Conservation (phyloP, 2,329 filamentous ascomycete genomes). For the Ophiostoma ulmi region DNA sequence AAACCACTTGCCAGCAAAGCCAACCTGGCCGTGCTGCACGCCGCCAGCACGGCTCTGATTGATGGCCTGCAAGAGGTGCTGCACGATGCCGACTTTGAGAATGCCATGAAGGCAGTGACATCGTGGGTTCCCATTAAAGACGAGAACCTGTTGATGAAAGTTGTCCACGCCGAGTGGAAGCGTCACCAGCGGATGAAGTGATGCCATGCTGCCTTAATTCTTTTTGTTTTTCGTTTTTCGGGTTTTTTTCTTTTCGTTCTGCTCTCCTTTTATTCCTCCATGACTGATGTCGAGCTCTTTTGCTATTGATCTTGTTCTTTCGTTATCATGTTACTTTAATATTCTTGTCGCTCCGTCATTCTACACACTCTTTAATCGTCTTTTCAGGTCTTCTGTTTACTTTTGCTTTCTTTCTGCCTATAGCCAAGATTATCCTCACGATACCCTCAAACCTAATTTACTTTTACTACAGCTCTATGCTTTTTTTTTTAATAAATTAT, state of each 20-base stretch:
- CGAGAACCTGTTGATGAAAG: conserved; percentile 86
- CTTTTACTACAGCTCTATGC: neutral
- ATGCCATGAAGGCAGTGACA: conserved; percentile 94
- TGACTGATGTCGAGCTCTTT: conserved; percentile 8
- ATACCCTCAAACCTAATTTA: conserved; percentile 1
- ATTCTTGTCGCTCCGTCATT: neutral
- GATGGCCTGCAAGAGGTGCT: conserved; percentile 85
- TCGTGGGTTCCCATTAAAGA: conserved; percentile 92
- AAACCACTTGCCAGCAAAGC: conserved; percentile 46
- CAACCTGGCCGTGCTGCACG: conserved; percentile 76
- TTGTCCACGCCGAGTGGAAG: conserved; percentile 84
- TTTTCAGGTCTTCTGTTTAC: neutral
- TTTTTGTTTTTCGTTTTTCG: neutral
- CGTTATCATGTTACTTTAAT: neutral
- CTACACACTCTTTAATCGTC: neutral
- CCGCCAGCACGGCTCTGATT: conserved; percentile 81
- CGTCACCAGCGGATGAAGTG: conserved; percentile 39
- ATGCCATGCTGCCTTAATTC: neutral
- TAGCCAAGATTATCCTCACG: conserved; percentile 3
- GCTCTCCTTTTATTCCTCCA: neutral
- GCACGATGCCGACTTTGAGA: conserved; percentile 91
- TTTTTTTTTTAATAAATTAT: too few species aligned
- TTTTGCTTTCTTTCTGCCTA: neutral
- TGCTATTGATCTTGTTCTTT: neutral
- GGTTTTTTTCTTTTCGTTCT: neutral